These are phyloP conservation scores for Cystofilobasidium capitatum DNA, from an alignment of 768 basidiomycete species.

Conservation along the genomic window DNA sequence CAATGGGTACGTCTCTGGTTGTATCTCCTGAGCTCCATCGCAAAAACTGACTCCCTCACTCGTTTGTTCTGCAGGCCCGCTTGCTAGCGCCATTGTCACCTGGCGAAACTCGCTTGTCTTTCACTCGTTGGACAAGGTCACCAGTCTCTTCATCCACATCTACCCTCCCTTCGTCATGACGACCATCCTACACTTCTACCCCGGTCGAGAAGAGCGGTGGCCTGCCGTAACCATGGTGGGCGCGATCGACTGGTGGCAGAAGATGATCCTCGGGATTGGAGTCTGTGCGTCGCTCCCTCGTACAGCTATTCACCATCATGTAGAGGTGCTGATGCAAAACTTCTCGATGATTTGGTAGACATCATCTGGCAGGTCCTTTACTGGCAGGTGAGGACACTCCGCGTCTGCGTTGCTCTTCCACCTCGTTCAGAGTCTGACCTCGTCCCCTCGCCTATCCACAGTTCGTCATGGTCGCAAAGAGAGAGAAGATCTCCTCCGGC, in stretches of 20 bases:
- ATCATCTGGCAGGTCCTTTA: conserved; percentile 14
- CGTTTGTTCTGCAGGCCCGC: conserved; percentile 45
- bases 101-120: conserved; percentile 99
- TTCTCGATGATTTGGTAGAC: background rate
- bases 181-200: conserved; percentile 84
- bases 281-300: conserved; percentile 53
- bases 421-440: too few species aligned
- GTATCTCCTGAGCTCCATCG: background rate
- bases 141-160: conserved; percentile 87
- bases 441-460: too few species aligned
- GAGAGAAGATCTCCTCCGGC: conserved; percentile 23
- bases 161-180: conserved; percentile 73
- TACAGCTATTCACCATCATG: background rate
- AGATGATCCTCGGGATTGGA: conserved; percentile 66
- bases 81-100: conserved; percentile 90
- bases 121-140: conserved; percentile 90
- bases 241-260: conserved; percentile 57
- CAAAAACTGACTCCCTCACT: background rate
- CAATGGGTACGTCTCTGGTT: conserved; percentile 49
- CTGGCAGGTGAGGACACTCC: too few species aligned
- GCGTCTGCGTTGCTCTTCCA: too few species aligned
- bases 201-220: conserved; percentile 66
- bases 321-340: background rate
- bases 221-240: conserved; percentile 68
- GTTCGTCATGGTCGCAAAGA: conserved; percentile 22